Evolutionary conservation across 148 eudicot species (phyloP).

Genomic region (Rhododendron henanense): DNA sequence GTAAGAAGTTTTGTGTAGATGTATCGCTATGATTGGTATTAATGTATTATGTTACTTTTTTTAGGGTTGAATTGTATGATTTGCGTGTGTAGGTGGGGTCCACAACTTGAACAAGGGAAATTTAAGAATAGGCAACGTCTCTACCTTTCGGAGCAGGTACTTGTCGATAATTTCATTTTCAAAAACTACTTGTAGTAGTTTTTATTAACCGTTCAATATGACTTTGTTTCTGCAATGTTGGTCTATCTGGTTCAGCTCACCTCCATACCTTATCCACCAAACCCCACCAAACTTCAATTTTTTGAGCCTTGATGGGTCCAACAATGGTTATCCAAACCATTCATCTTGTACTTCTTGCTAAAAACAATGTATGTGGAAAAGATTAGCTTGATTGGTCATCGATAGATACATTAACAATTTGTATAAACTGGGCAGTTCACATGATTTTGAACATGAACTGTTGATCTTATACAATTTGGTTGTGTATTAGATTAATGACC

Average conservation of each 20-base stretch:
- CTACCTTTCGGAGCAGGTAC: slow-evolving; percentile 88
- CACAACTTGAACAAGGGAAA: slow-evolving; percentile 66
- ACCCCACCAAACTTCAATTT: background rate
- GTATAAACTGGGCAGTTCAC: background rate
- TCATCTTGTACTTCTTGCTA: background rate
- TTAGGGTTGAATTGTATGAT: background rate
- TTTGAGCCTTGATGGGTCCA: background rate
- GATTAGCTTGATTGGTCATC: background rate
- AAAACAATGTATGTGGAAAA: background rate
- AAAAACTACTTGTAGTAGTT: background rate
- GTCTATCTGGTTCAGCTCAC: background rate
- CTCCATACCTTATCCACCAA: background rate
- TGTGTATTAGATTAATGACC: background rate
- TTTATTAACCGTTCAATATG: background rate
- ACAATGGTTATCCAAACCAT: background rate
- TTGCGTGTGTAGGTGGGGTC: slow-evolving; percentile 71
- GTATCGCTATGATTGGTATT: background rate
- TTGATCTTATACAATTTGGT: background rate
- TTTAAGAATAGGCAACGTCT: slow-evolving; percentile 79
- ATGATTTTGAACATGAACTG: background rate
- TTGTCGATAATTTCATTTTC: background rate
- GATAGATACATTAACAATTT: background rate
- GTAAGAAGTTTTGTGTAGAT: background rate
- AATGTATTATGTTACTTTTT: too few species aligned
- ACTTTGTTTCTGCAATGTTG: background rate